Evolutionary conservation across 306 rosid species (phyloP), one percentile per base, ranked within the genome.

Genomic region (Castanea sativa): DNA sequence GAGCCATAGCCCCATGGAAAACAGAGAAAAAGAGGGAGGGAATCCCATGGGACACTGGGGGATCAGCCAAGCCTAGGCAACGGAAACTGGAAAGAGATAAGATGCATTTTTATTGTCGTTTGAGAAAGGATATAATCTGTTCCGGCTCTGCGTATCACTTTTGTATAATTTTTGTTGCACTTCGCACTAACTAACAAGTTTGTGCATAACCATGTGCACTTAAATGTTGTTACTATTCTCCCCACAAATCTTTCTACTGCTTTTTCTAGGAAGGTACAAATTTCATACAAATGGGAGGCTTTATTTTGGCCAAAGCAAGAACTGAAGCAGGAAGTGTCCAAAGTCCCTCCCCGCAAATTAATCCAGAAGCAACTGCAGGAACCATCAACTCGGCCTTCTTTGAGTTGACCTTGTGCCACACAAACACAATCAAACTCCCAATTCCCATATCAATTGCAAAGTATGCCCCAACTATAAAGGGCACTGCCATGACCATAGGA

Each of bases 221-320:
- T 14, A 16, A 64, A 5, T 64, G n/a, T 65, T 33, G n/a, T 18
- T 33, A 41, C 45, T 8, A 1, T 25, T 63, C 41, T 29, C 38
- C 11, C n/a, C 15, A 29, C 19, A 29, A 29, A 27, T 63, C 19
- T 13, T 63, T 61, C 1, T 27, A 25, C 4, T 2, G 20, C 41
- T 67, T 67, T 67, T 41, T 75, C 84, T 91, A 89, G 29, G 94
- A 89, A 15, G 78, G 58, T 69, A 90, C 82, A 79, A 95, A 93
- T 80, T 92, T 91, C 99, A 95, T 95, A 90, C 99, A 95, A 29
- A 95, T 90, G 1, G 99, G 99, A 56, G 98, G 94, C 16, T 90
- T 82, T 33, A 95, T 56, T 86, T 86, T 93, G 63, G 96, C 92
- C 58, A 93, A 90, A 77, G 99, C 99, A 75, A 95, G 97, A 83